Percentiles rank a stretch among this genome's conserved stretches.
Evolutionary conservation across 2,329 filamentous ascomycete genomes (phyloP).

Genomic region (Albifimbria verrucaria): DNA sequence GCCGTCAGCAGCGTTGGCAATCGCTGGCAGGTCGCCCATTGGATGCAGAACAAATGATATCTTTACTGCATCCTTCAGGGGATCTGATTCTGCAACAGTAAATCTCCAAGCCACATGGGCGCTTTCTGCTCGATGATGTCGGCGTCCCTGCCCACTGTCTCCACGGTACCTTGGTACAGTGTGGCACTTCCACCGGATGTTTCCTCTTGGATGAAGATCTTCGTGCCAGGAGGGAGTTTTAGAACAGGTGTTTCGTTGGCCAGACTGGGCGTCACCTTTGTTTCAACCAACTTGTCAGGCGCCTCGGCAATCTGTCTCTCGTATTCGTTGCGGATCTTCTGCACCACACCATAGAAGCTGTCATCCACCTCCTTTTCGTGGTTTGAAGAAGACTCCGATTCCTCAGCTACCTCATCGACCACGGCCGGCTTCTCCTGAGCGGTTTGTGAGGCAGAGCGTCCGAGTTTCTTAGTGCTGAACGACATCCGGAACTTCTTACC

Average conservation of each 20-base stretch:
- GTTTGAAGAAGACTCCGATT: slow-evolving; percentile 60
- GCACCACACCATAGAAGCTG: slow-evolving; percentile 68
- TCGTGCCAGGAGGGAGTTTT: slow-evolving; percentile 65
- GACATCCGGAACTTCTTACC: slow-evolving; percentile 84
- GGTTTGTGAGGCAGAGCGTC: slow-evolving; percentile 57
- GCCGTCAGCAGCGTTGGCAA: slow-evolving; percentile 66
- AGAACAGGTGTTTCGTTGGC: slow-evolving; percentile 73
- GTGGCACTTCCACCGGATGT: slow-evolving; percentile 70
- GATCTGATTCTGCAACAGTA: slow-evolving; percentile 77
- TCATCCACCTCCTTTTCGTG: slow-evolving; percentile 74
- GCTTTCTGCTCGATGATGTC: slow-evolving; percentile 82
- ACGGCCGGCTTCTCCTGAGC: slow-evolving; percentile 69
- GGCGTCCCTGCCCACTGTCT: slow-evolving; percentile 69
- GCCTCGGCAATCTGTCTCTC: slow-evolving; percentile 61
- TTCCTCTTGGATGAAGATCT: slow-evolving; percentile 68
- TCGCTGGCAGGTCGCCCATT: slow-evolving; percentile 68
- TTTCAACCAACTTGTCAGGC: slow-evolving; percentile 54
- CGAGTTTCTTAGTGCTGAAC: slow-evolving; percentile 81
- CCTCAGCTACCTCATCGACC: slow-evolving; percentile 73
- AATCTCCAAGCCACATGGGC: slow-evolving; percentile 88
- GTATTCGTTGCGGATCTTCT: slow-evolving; percentile 70
- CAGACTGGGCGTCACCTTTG: slow-evolving; percentile 64
- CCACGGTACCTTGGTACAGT: slow-evolving; percentile 86
- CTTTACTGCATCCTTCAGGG: slow-evolving; percentile 88
- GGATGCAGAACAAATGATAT: slow-evolving; percentile 92